These are phyloP conservation scores for Malania oleifera DNA, from an alignment of 164 flowering plant species.

Conservation along the genomic window DNA sequence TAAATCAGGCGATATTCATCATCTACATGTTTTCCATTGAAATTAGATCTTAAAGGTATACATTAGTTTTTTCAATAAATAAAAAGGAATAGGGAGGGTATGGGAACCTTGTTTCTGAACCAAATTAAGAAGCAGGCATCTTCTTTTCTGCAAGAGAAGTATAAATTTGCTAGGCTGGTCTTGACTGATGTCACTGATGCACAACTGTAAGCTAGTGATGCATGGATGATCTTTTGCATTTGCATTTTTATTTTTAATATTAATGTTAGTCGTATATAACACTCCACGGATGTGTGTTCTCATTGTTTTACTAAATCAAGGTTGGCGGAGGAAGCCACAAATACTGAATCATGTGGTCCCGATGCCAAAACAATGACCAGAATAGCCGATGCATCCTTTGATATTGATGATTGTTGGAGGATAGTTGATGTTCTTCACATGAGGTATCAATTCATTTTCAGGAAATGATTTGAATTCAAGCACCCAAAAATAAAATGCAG, in stretches of 20 bases:
- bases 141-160: conserved; percentile 50
- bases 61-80: too few species aligned
- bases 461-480: too few species aligned
- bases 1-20: too few species aligned
- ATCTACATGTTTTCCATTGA: too few species aligned
- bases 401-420: conserved; percentile 63
- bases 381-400: conserved; percentile 53
- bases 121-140: conserved; percentile 53
- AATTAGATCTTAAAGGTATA: too few species aligned
- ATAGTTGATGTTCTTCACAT: conserved; percentile 52
- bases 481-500: too few species aligned
- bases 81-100: too few species aligned
- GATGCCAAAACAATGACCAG: conserved; percentile 58
- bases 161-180: conserved; percentile 45
- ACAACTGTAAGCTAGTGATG: conserved; percentile 65
- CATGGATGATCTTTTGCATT: too few species aligned
- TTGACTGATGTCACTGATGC: conserved; percentile 58
- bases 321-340: conserved; percentile 60
- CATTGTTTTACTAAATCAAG: conserved; percentile 24
- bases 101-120: conserved; percentile 38
- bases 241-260: too few species aligned
- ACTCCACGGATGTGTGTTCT: too few species aligned
- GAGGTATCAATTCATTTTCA: too few species aligned
- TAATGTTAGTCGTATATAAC: too few species aligned
- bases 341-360: conserved; percentile 42